phyloP scores from a whole-genome alignment of 345 rosid genomes.

The Isatis tinctoria region DNA sequence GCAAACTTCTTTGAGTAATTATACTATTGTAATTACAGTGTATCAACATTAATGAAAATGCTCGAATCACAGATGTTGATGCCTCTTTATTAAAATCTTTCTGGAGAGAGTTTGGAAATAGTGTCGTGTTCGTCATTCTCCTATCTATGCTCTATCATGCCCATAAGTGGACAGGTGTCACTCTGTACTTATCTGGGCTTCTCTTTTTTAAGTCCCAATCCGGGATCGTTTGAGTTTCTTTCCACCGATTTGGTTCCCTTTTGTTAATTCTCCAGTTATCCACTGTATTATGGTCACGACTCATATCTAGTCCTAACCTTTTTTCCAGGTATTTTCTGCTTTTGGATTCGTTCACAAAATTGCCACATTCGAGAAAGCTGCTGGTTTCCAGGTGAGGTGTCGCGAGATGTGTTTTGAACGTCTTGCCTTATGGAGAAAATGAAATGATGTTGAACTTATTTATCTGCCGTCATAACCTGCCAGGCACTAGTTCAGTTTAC shows the following conservation, averaged over 20 bases:
- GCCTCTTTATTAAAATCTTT: slow-evolving; percentile 66
- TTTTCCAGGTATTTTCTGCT: slow-evolving; percentile 90
- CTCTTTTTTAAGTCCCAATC: slow-evolving; percentile 21
- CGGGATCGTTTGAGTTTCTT: slow-evolving; percentile 31
- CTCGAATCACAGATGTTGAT: slow-evolving; percentile 62
- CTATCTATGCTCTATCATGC: slow-evolving; percentile 73
- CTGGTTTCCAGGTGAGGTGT: slow-evolving; percentile 83
- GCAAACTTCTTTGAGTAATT: neutral
- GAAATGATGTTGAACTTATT: slow-evolving; percentile 10
- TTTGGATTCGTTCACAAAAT: slow-evolving; percentile 98
- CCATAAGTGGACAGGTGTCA: slow-evolving; percentile 74
- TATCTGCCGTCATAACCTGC: slow-evolving; percentile 12
- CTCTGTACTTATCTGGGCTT: slow-evolving; percentile 67
- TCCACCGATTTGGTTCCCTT: slow-evolving; percentile 2
- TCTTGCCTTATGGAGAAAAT: neutral
- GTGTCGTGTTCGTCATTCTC: slow-evolving; percentile 64
- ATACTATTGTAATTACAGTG: neutral
- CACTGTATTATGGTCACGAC: neutral
- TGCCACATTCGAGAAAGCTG: slow-evolving; percentile 95
- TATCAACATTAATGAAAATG: slow-evolving; percentile 33
- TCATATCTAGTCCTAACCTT: slow-evolving; percentile 19
- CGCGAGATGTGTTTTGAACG: neutral
- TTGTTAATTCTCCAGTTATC: neutral
- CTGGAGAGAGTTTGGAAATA: slow-evolving; percentile 78
- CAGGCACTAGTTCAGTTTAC: slow-evolving; percentile 94